These are phyloP conservation scores for Dujonia santamariae DNA, from an alignment of 1,139 yeast genomes.

Conservation along the genomic window DNA sequence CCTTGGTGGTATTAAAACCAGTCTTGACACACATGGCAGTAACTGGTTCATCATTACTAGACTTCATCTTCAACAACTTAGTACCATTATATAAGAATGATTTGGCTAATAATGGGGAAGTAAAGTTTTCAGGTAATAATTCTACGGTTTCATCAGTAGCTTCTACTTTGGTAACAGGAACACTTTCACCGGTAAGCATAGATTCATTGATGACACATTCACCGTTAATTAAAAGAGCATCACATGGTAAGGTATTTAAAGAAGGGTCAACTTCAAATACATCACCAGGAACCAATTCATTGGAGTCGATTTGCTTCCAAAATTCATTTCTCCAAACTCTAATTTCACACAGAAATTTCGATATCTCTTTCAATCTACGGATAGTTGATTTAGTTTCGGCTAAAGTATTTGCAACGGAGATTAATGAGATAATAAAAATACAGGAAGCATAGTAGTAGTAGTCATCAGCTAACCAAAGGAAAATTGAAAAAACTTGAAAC, in stretches of 20 bases:
- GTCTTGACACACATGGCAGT: slow-evolving; percentile 85
- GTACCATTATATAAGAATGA: slow-evolving; percentile 88
- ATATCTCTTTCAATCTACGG: slow-evolving; percentile 67
- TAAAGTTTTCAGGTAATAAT: slow-evolving; percentile 52
- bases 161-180: slow-evolving; percentile 81
- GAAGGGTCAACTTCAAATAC: slow-evolving; percentile 89
- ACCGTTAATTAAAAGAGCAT: slow-evolving; percentile 80
- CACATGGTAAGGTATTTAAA: slow-evolving; percentile 75
- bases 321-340: slow-evolving; percentile 91
- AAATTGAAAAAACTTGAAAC: slow-evolving; percentile 87
- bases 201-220: slow-evolving; percentile 94
- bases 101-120: slow-evolving; percentile 66
- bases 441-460: slow-evolving; percentile 93
- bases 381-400: slow-evolving; percentile 80
- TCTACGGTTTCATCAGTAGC: slow-evolving; percentile 63
- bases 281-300: slow-evolving; percentile 95
- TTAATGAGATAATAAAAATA: slow-evolving; percentile 78
- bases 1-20: slow-evolving; percentile 94
- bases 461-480: slow-evolving; percentile 88
- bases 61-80: slow-evolving; percentile 75
- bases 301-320: slow-evolving; percentile 81
- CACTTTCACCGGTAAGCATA: slow-evolving; percentile 97
- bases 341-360: slow-evolving; percentile 72
- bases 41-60: slow-evolving; percentile 66
- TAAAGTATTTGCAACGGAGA: slow-evolving; percentile 76